These are phyloP conservation scores for Periconia digitata DNA, from an alignment of 2,329 filamentous ascomycete genomes.

Conservation along the genomic window DNA sequence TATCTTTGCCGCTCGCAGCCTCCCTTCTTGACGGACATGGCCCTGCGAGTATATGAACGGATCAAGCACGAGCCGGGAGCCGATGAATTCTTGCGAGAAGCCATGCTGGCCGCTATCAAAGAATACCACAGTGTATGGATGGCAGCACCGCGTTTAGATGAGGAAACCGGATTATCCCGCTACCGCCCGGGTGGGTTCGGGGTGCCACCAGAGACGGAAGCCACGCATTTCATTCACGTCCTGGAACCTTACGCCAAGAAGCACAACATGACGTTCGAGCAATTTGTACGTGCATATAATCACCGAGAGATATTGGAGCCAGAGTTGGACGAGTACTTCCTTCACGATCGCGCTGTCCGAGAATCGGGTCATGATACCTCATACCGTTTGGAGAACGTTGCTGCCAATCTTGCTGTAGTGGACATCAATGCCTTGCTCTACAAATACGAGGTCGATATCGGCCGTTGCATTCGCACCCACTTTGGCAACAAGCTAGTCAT, in stretches of 20 bases:
- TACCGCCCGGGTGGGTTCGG: conserved; percentile 83
- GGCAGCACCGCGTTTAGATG: conserved; percentile 69
- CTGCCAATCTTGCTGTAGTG: conserved; percentile 83
- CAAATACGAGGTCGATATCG: conserved; percentile 96
- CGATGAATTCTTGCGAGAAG: conserved; percentile 75
- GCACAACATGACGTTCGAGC: conserved; percentile 75
- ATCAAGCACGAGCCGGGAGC: conserved; percentile 85
- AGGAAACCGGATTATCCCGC: conserved; percentile 74
- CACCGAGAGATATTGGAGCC: conserved; percentile 73
- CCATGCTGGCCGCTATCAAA: conserved; percentile 91
- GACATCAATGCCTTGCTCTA: conserved; percentile 93
- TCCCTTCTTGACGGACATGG: conserved; percentile 97
- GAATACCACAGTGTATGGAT: conserved; percentile 93
- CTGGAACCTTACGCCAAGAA: conserved; percentile 82
- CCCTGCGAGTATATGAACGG: conserved; percentile 86
- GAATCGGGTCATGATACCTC: conserved; percentile 97
- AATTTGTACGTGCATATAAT: conserved; percentile 92
- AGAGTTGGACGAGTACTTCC: conserved; percentile 90
- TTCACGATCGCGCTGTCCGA: conserved; percentile 92
- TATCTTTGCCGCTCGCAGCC: conserved; percentile 94
- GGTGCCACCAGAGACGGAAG: conserved; percentile 89
- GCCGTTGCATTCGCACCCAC: conserved; percentile 77
- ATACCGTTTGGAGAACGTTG: conserved; percentile 83
- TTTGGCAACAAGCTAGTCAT: conserved; percentile 84
- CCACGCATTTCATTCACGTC: conserved; percentile 81